Conservation (phyloP, 768 basidiomycete species). For the Lactarius sp. region DNA sequence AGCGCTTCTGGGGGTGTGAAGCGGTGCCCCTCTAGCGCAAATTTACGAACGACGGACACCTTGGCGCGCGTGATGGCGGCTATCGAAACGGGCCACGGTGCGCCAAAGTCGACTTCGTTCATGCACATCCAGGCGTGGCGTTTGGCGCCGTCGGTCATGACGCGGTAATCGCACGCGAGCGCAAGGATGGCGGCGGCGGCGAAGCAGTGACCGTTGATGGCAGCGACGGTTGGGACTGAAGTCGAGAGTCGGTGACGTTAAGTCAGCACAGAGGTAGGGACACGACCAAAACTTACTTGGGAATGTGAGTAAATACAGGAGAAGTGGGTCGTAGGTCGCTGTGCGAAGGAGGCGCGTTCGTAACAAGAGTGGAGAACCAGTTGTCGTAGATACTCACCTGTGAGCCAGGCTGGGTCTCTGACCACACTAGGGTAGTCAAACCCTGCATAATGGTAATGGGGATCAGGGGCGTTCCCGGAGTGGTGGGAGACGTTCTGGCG, state of each 20-base stretch:
- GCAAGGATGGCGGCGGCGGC: constrained; percentile 80
- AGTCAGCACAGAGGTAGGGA: neutral
- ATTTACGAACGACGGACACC: constrained; percentile 62
- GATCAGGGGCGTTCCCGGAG: neutral
- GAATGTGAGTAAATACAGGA: constrained; percentile 64
- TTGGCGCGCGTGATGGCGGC: constrained; percentile 60
- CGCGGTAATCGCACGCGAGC: constrained; percentile 79
- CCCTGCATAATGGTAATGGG: constrained; percentile 36
- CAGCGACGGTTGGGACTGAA: constrained; percentile 71
- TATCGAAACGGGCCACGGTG: constrained; percentile 71
- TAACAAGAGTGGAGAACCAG: neutral
- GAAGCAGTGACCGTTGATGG: constrained; percentile 82
- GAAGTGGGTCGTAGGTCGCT: constrained; percentile 59
- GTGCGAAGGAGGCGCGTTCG: neutral
- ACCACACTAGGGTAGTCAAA: constrained; percentile 55
- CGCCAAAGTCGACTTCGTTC: constrained; percentile 89
- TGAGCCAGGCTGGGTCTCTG: constrained; percentile 58
- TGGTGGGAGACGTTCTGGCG: constrained; percentile 14
- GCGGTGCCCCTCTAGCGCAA: constrained; percentile 74
- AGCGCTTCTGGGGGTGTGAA: constrained; percentile 72
- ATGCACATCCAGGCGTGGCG: constrained; percentile 84
- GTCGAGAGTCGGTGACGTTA: neutral
- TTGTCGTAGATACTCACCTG: constrained; percentile 40
- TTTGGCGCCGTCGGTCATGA: constrained; percentile 78
- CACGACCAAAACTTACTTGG: constrained; percentile 49